phyloP scores from a whole-genome alignment of 192 early-diverging fungal species.

The Linnemannia zychae region DNA sequence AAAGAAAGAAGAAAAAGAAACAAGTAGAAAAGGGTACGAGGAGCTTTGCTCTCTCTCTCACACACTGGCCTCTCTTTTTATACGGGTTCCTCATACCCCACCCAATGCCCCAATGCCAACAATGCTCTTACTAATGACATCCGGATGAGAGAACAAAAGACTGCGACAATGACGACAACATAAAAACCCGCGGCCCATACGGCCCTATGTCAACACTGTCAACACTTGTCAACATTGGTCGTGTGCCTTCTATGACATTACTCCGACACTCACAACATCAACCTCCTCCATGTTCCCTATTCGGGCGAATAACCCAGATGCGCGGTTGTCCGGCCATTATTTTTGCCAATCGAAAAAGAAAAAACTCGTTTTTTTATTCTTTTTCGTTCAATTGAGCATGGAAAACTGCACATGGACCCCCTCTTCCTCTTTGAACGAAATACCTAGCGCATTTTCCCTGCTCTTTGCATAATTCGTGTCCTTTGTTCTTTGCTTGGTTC shows the following conservation, averaged over 20 bases:
- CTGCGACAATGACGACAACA: neutral
- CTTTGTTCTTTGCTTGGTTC: neutral
- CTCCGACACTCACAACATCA: neutral
- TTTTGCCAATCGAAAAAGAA: neutral
- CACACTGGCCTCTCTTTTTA: neutral
- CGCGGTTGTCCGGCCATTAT: neutral
- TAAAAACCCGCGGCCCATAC: neutral
- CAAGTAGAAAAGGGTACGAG: no score
- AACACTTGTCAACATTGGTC: no score
- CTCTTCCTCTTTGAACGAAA: neutral
- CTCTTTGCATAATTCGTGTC: no score
- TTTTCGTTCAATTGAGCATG: neutral
- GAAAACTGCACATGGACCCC: no score
- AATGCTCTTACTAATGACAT: neutral
- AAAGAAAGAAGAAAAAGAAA: no score
- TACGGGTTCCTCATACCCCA: no score
- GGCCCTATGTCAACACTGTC: no score
- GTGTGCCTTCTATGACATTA: neutral
- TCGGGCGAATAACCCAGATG: neutral
- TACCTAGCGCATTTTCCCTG: neutral
- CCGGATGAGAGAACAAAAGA: neutral
- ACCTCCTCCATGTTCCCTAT: neutral
- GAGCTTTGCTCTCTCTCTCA: no score
- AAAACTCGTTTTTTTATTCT: neutral
- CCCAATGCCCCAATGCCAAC: neutral